Base-by-base conservation (phyloP, 371 early-diverging fungal species). In the Mortierella sp. region DNA sequence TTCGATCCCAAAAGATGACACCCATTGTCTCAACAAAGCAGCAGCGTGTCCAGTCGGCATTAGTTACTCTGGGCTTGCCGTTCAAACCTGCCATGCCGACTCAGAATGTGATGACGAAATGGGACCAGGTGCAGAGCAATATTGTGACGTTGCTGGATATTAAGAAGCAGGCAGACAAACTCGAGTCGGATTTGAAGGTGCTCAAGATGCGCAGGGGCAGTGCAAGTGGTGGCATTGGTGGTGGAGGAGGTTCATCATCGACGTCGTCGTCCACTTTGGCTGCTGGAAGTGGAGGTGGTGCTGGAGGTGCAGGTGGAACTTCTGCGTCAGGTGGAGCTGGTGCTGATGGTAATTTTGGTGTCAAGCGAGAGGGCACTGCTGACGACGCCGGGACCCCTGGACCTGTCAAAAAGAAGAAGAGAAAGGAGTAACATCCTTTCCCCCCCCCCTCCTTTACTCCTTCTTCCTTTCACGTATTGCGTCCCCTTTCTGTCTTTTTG, bases 71-170 rank as follows among this genome's bases (percentile, higher is more conserved):
- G 71, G 92, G 91, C 26, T 84, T 95, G 26, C 87, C 93, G 42
- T 89, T 92, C 16, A 92, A 94, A 50, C 97, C 97, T 13, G 87
- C 91, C 52, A 96, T 97, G 96, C 94, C 96, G 21, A 97, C 97
- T 2, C 92, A 91, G 7, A 85, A 90, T 4, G 93, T 97, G 21
- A 95, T 94, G 82, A 91, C 91, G 73, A 92, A 91, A 74, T 96
- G 94, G 88, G 96, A 97, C 74, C 92, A 91, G 38, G 84, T 97
- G 68, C 93, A 93, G 77, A 88, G 90, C 74, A 94, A 93, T 13
- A 92, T 97, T 74, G 82, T 95, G 58, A 91, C 88, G 26, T 87
- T 97, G 84, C 85, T 97, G 76, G 98, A 98, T 75, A 85, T 96
- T 70, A 96, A 96, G 87, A 95, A 95, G 83, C 88, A 91, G 24